phyloP scores from a whole-genome alignment of 225 moss, liverwort and hornwort species.

The Anthoceros angustus region DNA sequence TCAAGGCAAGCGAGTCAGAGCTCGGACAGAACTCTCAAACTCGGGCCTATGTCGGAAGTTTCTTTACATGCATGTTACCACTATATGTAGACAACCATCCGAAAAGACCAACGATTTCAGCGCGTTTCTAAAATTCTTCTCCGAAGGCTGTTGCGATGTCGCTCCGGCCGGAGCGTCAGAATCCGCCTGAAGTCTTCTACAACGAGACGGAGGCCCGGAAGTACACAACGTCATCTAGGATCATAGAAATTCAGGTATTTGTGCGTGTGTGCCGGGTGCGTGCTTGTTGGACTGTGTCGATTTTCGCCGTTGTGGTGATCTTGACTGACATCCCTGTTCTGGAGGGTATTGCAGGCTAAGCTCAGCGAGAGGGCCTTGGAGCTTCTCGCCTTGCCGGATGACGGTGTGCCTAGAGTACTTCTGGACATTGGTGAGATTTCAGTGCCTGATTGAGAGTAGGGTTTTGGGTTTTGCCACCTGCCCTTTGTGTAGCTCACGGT shows the following conservation, averaged over 20 bases:
- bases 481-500: not conserved
- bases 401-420: slow-evolving; percentile 55
- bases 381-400: slow-evolving; percentile 68
- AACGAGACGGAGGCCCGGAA: slow-evolving; percentile 82
- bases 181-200: slow-evolving; percentile 93
- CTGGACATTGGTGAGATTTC: slow-evolving; percentile 47
- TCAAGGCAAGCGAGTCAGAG: no score
- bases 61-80: no score
- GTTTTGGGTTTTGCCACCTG: not conserved
- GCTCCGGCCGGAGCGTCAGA: slow-evolving; percentile 79
- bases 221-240: slow-evolving; percentile 87
- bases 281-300: not conserved
- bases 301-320: not conserved
- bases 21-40: no score
- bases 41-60: no score
- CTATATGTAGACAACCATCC: not conserved
- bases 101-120: not conserved
- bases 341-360: slow-evolving; percentile 35
- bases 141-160: slow-evolving; percentile 36
- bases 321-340: not conserved
- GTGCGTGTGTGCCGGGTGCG: not conserved
- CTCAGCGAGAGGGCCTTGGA: slow-evolving; percentile 81
- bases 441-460: not conserved
- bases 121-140: not conserved
- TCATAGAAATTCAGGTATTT: slow-evolving; percentile 67